A percentile compares a stretch with the other conserved stretches of the same genome.
Conservation (phyloP, 768 basidiomycete genomes). For the Amanita molliuscula region DNA sequence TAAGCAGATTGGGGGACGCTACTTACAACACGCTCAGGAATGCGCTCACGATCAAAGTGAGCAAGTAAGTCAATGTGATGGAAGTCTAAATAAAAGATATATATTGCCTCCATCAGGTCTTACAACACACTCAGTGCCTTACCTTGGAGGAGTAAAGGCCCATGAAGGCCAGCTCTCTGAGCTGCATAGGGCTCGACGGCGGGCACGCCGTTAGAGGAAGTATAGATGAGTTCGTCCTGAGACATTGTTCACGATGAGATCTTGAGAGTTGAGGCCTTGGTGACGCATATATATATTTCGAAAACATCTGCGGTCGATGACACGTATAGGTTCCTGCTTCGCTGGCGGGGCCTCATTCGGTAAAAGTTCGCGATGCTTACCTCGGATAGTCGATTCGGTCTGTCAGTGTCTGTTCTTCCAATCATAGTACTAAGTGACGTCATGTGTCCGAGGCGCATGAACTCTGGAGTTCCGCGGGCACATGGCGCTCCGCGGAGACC, state of each 20-base stretch:
- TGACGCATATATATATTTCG: slow-evolving; percentile 7
- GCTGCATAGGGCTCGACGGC: slow-evolving; percentile 68
- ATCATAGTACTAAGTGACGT: too few relatives aligned
- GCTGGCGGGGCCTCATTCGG: too few relatives aligned
- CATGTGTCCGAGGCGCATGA: too few relatives aligned
- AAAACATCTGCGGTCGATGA: background rate
- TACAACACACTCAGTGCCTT: slow-evolving; percentile 8
- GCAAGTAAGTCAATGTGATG: slow-evolving; percentile 84
- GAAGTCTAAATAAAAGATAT: slow-evolving; percentile 45
- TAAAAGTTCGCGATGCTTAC: too few relatives aligned
- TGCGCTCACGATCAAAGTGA: slow-evolving; percentile 92
- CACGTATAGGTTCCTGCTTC: background rate
- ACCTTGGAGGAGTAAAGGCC: slow-evolving; percentile 89
- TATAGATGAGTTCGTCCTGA: slow-evolving; percentile 64
- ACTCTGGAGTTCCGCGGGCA: too few relatives aligned
- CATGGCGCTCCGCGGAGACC: background rate
- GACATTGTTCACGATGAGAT: slow-evolving; percentile 37
- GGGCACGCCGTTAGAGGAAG: slow-evolving; percentile 78
- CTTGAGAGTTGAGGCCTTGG: slow-evolving; percentile 8
- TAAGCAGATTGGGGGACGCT: background rate
- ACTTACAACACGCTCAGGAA: slow-evolving; percentile 86
- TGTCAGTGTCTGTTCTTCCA: too few relatives aligned
- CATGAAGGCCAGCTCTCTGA: slow-evolving; percentile 62
- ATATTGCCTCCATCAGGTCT: slow-evolving; percentile 7
- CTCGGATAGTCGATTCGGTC: too few relatives aligned